Evolutionary conservation across 2,329 filamentous ascomycete genomes (phyloP).

Genomic region (Hypoxylon sp.): DNA sequence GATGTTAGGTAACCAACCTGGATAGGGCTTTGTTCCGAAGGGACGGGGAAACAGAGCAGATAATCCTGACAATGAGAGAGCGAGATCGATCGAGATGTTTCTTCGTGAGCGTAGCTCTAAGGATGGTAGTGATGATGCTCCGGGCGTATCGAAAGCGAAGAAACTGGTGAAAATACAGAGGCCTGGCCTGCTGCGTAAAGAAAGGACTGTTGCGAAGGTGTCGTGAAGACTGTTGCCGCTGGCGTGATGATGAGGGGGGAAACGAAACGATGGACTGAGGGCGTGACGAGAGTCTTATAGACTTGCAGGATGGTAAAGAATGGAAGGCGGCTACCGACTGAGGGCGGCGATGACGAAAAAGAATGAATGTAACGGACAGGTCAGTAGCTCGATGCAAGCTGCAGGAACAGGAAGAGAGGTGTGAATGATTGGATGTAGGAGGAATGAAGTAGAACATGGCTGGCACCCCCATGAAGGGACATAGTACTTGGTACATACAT

Average conservation of each 20-base stretch:
- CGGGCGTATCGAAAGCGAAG: conserved; percentile 49
- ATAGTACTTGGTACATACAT: conserved; percentile 33
- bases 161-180: conserved; percentile 42
- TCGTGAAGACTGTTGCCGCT: conserved; percentile 43
- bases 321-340: conserved; percentile 38
- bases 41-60: conserved; percentile 35
- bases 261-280: conserved; percentile 48
- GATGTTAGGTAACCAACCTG: conserved; percentile 38
- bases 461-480: conserved; percentile 34
- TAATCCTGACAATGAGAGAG: conserved; percentile 39
- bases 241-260: conserved; percentile 46
- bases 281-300: conserved; percentile 44
- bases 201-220: conserved; percentile 46
- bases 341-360: conserved; percentile 39
- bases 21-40: conserved; percentile 37
- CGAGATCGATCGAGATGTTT: conserved; percentile 37
- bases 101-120: conserved; percentile 43
- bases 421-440: conserved; percentile 48
- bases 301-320: conserved; percentile 35
- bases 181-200: conserved; percentile 50
- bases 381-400: conserved; percentile 37
- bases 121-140: conserved; percentile 50
- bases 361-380: conserved; percentile 34
- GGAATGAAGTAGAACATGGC: conserved; percentile 46
- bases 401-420: conserved; percentile 47